A percentile compares a stretch with the other conserved stretches of the same genome.
phyloP scores from a whole-genome alignment of 2,329 filamentous ascomycete genomes.

The Botrytis sinoallii region DNA sequence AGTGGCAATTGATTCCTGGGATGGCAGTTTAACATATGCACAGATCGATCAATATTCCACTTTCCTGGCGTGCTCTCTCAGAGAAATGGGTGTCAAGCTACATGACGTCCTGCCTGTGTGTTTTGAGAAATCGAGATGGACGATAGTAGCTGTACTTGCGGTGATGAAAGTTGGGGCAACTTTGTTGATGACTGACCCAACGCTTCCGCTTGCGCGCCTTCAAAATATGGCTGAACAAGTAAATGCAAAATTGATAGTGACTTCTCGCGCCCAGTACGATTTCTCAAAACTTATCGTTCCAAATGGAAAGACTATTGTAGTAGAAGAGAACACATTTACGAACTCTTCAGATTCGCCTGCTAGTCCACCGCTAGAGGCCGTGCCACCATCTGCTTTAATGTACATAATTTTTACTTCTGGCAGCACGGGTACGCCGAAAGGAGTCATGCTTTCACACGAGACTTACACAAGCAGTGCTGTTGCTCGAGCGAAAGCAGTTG shows the following conservation, averaged over 20 bases:
- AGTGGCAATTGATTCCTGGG: constrained; percentile 31
- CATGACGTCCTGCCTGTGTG: constrained; percentile 31
- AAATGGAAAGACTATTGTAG: constrained; percentile 12
- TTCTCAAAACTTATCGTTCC: constrained; percentile 8
- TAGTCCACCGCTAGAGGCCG: not conserved
- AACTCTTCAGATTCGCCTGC: not conserved
- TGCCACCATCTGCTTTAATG: constrained; percentile 16
- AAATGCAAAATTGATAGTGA: constrained; percentile 21
- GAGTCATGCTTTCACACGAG: constrained; percentile 31
- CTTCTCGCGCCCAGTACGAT: constrained; percentile 11
- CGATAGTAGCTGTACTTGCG: constrained; percentile 34
- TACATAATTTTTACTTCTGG: constrained; percentile 36
- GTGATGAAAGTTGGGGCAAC: constrained; percentile 35
- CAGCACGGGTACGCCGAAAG: constrained; percentile 34
- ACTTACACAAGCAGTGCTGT: constrained; percentile 16
- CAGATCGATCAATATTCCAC: constrained; percentile 30
- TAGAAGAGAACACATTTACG: constrained; percentile 9
- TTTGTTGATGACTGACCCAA: constrained; percentile 37
- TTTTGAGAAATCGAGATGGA: constrained; percentile 37
- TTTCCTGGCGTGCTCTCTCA: constrained; percentile 27
- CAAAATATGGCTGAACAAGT: constrained; percentile 23
- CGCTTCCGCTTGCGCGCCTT: constrained; percentile 31
- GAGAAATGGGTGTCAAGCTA: constrained; percentile 21
- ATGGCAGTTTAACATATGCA: constrained; percentile 29
- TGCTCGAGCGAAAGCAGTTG: constrained; percentile 21